These are phyloP conservation scores for Penicillium sp. DNA, from an alignment of 2,329 filamentous ascomycete species.

Conservation along the genomic window DNA sequence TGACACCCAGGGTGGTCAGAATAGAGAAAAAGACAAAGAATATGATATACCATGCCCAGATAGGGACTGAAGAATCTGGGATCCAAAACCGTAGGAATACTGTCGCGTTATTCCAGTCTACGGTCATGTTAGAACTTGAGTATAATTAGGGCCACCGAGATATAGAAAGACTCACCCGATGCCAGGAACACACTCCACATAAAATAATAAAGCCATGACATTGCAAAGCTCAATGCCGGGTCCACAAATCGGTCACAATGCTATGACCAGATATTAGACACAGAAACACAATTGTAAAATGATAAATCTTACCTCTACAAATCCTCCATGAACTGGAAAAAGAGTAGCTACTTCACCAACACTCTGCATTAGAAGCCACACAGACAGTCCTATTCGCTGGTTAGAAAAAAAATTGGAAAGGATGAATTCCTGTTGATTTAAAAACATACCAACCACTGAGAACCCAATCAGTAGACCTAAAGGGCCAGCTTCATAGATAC, in stretches of 20 bases:
- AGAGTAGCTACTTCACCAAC: neutral
- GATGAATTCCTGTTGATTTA: neutral
- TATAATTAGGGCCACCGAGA: neutral
- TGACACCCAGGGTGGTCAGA: neutral
- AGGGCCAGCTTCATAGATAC: slow-evolving; percentile 1
- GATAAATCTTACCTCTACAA: neutral
- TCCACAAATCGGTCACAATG: neutral
- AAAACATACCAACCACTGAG: neutral
- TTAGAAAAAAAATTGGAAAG: neutral
- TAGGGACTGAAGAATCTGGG: neutral
- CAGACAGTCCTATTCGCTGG: neutral
- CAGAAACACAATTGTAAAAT: neutral
- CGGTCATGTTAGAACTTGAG: neutral
- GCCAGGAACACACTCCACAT: neutral
- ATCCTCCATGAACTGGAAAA: neutral
- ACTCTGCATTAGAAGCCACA: neutral
- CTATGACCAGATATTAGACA: neutral
- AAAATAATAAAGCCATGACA: neutral
- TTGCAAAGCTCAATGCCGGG: neutral
- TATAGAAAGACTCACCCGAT: neutral
- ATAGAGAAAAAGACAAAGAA: neutral
- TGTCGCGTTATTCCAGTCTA: neutral
- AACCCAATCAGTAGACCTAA: neutral
- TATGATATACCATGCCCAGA: neutral
- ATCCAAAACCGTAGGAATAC: neutral